Base-by-base conservation (phyloP, 164 flowering plant genomes). In the Magnolia officinalis region DNA sequence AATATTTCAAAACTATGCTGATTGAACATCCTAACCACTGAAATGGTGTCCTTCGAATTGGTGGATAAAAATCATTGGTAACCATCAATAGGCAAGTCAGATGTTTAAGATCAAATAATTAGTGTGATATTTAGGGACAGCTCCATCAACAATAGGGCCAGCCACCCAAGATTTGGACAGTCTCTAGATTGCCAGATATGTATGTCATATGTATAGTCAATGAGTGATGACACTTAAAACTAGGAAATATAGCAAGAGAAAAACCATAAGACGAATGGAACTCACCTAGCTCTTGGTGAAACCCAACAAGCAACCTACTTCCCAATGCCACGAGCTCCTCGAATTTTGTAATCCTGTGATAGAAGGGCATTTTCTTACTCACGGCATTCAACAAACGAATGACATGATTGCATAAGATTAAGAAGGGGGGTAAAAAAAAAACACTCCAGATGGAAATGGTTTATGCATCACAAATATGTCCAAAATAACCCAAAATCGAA, bases 241-340 rank as follows among this genome's bases (percentile, higher is more conserved):
- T 24, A 58, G 52, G 26, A 18, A 9, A 24, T 68, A 21, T 16
- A 68, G 20, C 24, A 8, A 19, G 45, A 61, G 19, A 73, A 61
- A 21, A 37, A 73, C 13, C 52, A 49, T 45, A 26, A 10, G 16
- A 61, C 24, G n/a, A 18, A 14, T 37, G 14, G 51, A 31, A 83
- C 86, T 76, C 66, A 91, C 92, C 90, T 49, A 90, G 82, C 37
- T 80, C 84, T 75, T 89, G 86, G 67, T 80, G 88, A 83, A 86
- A 89, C 55, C 87, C 84, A 67, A 8, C 72, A 71, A 90, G 87
- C 10, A 87, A 82, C 65, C 75, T 82, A 76, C 81, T 78, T 80
- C 90, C 90, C 11, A 79, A 74, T 24, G 83, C 52, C 70, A 76
- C 89, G 78, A 89, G 73, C 74, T 89, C 90, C 21, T 91, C 95